phyloP scores from a whole-genome alignment of 2,329 filamentous ascomycete genomes.

The Hypoxylon sp. region DNA sequence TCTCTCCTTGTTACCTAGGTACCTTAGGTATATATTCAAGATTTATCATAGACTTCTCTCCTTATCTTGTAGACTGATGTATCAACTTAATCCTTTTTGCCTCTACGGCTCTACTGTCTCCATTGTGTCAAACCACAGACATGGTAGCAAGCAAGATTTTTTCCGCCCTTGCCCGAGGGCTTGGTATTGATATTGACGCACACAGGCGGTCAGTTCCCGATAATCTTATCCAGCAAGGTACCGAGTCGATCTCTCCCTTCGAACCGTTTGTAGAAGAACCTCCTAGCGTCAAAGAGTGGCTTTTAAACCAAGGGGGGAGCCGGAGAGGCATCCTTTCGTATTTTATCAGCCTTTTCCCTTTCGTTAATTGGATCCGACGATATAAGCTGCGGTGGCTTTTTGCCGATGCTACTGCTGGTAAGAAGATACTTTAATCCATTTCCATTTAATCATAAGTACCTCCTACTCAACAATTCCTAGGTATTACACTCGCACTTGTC shows the following conservation, averaged over 20 bases:
- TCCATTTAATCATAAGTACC: not conserved
- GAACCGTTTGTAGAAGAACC: constrained; percentile 18
- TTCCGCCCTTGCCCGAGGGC: not conserved
- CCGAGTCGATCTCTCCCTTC: constrained; percentile 10
- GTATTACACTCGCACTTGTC: constrained; percentile 17
- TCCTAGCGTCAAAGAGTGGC: constrained; percentile 12
- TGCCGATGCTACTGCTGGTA: constrained; percentile 21
- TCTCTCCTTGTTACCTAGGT: not conserved
- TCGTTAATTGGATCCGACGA: constrained; percentile 6
- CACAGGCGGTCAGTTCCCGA: not conserved
- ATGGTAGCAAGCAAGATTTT: not conserved
- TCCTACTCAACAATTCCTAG: not conserved
- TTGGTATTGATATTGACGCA: not conserved
- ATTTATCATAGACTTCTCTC: too few species aligned
- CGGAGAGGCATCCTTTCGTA: not conserved
- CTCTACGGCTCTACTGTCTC: not conserved
- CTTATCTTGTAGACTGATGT: too few species aligned
- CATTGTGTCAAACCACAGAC: not conserved
- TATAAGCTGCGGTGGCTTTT: constrained; percentile 22
- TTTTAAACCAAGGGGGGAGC: not conserved
- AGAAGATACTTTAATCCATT: not conserved
- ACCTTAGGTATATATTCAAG: constrained; percentile 4
- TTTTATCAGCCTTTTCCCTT: constrained; percentile 10
- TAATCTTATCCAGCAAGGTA: constrained; percentile 2
- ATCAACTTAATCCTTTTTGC: not conserved